phyloP scores from a whole-genome alignment of 2,329 filamentous ascomycete genomes.

The Colletotrichum echinochloae region DNA sequence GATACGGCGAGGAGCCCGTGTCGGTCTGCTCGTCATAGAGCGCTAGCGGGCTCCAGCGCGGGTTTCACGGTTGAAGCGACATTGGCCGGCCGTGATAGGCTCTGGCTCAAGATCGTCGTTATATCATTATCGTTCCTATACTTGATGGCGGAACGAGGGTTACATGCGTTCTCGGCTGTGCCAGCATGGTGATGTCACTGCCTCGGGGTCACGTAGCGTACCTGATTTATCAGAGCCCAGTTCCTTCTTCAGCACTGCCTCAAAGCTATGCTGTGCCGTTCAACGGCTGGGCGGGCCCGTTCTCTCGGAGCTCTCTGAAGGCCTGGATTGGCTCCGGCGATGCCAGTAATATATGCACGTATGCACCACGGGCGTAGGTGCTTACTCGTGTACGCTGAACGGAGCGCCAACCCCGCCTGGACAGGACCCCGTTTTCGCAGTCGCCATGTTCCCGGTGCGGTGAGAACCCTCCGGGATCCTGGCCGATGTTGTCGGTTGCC shows the following conservation, averaged over 20 bases:
- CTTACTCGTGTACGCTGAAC: not conserved
- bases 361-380: conserved; percentile 12
- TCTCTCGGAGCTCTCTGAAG: conserved; percentile 9
- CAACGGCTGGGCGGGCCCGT: conserved; percentile 5
- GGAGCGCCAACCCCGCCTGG: conserved; percentile 19
- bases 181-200: conserved; percentile 4
- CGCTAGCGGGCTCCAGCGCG: not conserved
- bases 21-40: not conserved
- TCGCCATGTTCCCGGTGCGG: conserved; percentile 1
- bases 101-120: not conserved
- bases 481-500: not conserved
- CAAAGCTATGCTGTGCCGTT: not conserved
- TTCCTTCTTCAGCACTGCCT: conserved; percentile 19
- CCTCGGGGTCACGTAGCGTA: not conserved
- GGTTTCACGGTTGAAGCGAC: too few species aligned
- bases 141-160: not conserved
- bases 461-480: not conserved
- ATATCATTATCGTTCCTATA: not conserved
- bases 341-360: not conserved
- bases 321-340: conserved; percentile 35
- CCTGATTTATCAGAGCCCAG: not conserved
- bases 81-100: not conserved
- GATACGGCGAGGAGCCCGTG: not conserved
- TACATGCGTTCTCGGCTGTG: not conserved
- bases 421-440: conserved; percentile 18